These are phyloP conservation scores for Kuraishia hungarica DNA, from an alignment of 805 yeast genomes.

Conservation along the genomic window DNA sequence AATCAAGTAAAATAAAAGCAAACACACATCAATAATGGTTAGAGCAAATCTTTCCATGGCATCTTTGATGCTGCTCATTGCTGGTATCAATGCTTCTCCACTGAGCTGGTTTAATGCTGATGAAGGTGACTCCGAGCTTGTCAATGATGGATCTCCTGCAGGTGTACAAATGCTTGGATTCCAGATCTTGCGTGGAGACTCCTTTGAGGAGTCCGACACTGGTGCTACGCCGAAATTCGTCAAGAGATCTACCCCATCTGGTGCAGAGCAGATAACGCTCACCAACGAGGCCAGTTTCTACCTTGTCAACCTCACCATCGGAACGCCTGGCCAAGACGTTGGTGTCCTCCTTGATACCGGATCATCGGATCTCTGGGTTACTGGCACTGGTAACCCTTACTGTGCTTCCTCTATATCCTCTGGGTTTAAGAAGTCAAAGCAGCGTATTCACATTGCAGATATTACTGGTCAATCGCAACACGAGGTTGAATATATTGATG, in stretches of 20 bases:
- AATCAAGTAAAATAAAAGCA: not conserved
- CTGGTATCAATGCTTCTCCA: not conserved
- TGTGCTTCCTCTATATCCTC: conserved; percentile 17
- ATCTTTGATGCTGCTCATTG: not conserved
- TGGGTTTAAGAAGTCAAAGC: not conserved
- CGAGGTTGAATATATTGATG: not conserved
- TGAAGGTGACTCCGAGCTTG: not conserved
- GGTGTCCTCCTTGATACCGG: conserved; percentile 66
- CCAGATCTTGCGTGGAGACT: conserved; percentile 11
- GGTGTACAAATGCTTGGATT: conserved; percentile 11
- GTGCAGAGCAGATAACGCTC: conserved; percentile 22
- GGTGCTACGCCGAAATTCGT: conserved; percentile 13
- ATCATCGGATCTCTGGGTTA: conserved; percentile 66
- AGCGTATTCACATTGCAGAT: not conserved
- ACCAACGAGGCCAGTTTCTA: conserved; percentile 34
- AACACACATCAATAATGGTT: not conserved
- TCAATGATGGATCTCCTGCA: not conserved
- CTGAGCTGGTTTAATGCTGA: no score
- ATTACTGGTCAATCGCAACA: not conserved
- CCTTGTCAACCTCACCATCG: conserved; percentile 37
- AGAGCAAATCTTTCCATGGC: not conserved
- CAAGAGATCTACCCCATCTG: conserved; percentile 16
- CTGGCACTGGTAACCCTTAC: conserved; percentile 38
- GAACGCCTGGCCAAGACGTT: conserved; percentile 50
- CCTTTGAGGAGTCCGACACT: conserved; percentile 6